These are phyloP conservation scores for Mitosporidium daphniae DNA, from an alignment of 371 early-diverging fungal species.

Conservation along the genomic window DNA sequence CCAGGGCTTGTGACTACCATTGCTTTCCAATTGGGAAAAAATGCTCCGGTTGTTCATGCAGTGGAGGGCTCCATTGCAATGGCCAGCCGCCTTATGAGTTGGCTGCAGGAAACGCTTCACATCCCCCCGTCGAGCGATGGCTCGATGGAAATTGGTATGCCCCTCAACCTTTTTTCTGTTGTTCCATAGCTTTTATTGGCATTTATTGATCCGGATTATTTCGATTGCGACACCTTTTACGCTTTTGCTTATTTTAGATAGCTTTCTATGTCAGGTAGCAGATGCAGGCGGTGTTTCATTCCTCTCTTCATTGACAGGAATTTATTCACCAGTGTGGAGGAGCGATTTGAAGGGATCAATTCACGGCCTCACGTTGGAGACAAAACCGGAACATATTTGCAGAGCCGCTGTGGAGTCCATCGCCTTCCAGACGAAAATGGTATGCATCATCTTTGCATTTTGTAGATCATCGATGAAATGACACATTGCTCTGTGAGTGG, in stretches of 20 bases:
- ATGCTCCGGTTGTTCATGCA: constrained; percentile 30
- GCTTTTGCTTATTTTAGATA: constrained; percentile 69
- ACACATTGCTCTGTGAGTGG: constrained; percentile 25
- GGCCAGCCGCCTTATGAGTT: constrained; percentile 60
- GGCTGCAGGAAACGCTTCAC: constrained; percentile 48
- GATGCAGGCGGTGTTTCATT: constrained; percentile 29
- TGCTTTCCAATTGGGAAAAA: constrained; percentile 40
- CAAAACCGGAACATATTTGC: constrained; percentile 37
- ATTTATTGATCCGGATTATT: constrained; percentile 4
- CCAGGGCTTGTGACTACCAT: constrained; percentile 58
- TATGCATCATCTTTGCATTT: constrained; percentile 3
- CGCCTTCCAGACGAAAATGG: constrained; percentile 44
- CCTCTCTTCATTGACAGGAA: background rate
- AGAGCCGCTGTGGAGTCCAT: constrained; percentile 53
- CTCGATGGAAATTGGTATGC: constrained; percentile 19
- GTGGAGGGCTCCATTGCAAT: constrained; percentile 69
- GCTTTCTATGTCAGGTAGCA: constrained; percentile 61
- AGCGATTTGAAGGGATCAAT: constrained; percentile 9
- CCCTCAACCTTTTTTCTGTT: too few relatives aligned
- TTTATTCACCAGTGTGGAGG: background rate
- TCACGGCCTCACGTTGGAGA: constrained; percentile 48
- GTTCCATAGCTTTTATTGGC: constrained; percentile 2
- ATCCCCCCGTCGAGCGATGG: constrained; percentile 26
- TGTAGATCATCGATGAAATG: constrained; percentile 43
- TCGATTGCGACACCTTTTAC: constrained; percentile 54